phyloP scores from a whole-genome alignment of 2,329 filamentous ascomycete species.

The Diaporthe destruens region DNA sequence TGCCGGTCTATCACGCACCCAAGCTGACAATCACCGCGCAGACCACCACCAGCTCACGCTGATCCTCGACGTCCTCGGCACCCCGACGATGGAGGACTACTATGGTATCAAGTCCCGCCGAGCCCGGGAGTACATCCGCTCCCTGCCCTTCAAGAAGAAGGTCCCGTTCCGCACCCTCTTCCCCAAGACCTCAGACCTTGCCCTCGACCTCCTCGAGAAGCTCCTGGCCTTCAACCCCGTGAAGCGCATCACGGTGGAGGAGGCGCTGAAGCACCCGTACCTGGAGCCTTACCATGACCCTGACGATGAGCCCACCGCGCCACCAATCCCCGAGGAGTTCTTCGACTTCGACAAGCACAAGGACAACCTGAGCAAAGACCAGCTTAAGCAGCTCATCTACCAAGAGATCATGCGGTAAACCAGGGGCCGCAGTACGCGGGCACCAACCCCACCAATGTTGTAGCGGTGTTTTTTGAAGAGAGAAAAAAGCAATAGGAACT shows the following conservation, averaged over 20 bases:
- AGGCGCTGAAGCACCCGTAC: conserved; percentile 97
- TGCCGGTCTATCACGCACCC: not conserved
- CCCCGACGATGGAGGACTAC: conserved; percentile 99
- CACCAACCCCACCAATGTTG: not conserved
- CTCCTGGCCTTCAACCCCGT: conserved; percentile 97
- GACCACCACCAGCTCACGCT: conserved; percentile 98
- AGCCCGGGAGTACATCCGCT: conserved; percentile 97
- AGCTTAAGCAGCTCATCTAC: conserved; percentile 97
- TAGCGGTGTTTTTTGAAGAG: not conserved
- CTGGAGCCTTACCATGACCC: conserved; percentile 99
- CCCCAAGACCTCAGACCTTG: conserved; percentile 98
- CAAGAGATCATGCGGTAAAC: conserved; percentile 86
- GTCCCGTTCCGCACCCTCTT: conserved; percentile 97
- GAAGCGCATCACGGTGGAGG: conserved; percentile 98
- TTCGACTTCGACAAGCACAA: conserved; percentile 99
- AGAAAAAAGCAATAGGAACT: not conserved
- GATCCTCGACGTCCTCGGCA: conserved; percentile 96
- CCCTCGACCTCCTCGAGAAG: conserved; percentile 93
- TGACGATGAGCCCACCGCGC: conserved; percentile 96
- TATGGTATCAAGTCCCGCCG: conserved; percentile 99
- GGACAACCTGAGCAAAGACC: conserved; percentile 97
- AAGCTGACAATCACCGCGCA: conserved; percentile 53
- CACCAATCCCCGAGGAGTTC: conserved; percentile 97
- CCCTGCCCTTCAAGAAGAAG: conserved; percentile 99
- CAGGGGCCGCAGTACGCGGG: not conserved